A percentile compares a stretch with the other conserved stretches of the same genome.
Conservation (phyloP, 768 basidiomycete genomes). For the Saitozyma podzolica region DNA sequence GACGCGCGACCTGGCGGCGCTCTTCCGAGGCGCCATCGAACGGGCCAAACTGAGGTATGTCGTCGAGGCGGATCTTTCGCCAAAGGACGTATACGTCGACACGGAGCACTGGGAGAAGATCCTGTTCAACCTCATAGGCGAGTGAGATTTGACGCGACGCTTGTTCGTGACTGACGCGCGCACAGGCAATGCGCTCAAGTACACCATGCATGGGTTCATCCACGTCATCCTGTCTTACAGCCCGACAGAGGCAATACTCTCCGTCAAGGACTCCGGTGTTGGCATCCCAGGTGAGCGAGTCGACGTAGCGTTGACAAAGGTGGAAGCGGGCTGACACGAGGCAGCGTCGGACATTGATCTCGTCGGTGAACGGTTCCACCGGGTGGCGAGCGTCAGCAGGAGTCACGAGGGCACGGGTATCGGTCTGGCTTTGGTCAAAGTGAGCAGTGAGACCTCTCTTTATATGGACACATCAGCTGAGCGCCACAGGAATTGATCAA, state of each 20-base stretch:
- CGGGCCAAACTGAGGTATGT: conserved; percentile 35
- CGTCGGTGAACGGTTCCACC: conserved; percentile 54
- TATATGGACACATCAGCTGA: conserved; percentile 2
- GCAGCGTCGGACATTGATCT: conserved; percentile 43
- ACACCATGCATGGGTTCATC: conserved; percentile 41
- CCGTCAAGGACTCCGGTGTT: conserved; percentile 52
- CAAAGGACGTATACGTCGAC: conserved; percentile 47
- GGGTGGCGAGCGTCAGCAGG: conserved; percentile 50
- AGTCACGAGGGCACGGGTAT: conserved; percentile 54
- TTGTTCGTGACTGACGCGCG: background rate
- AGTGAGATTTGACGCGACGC: background rate
- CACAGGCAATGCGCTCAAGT: conserved; percentile 53
- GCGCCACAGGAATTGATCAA: conserved; percentile 51
- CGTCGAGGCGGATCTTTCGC: conserved; percentile 43
- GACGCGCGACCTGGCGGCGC: conserved; percentile 50
- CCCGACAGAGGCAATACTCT: conserved; percentile 34
- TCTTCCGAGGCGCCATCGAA: conserved; percentile 53
- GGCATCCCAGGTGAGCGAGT: conserved; percentile 48
- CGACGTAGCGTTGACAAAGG: background rate
- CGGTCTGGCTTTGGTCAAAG: conserved; percentile 52
- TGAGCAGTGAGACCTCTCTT: conserved; percentile 12
- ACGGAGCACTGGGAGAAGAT: conserved; percentile 52
- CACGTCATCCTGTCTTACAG: conserved; percentile 39
- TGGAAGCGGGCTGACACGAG: background rate
- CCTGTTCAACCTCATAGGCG: conserved; percentile 52